Conservation (phyloP, 768 basidiomycete species). For the Cyclocybe cylindracea region DNA sequence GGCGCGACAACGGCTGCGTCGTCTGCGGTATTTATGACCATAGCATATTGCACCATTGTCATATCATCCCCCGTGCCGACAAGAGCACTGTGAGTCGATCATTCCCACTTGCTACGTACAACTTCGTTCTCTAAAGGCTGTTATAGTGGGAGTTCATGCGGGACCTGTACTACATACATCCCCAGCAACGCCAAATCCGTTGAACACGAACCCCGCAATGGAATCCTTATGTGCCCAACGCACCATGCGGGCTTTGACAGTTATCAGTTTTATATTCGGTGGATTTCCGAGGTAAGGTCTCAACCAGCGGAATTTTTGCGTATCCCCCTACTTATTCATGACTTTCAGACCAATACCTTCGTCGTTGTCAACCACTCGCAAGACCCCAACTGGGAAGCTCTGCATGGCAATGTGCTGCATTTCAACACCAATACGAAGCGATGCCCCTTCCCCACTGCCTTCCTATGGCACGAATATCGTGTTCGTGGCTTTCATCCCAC, state of each 20-base stretch:
- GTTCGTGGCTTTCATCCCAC: constrained; percentile 1
- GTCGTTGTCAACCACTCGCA: constrained; percentile 6
- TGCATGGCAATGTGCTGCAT: constrained; percentile 2
- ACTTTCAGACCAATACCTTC: constrained; percentile 1
- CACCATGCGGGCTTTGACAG: background rate
- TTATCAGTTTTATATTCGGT: constrained; percentile 6
- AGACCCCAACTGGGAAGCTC: background rate
- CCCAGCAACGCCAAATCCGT: constrained; percentile 1
- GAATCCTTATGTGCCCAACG: background rate
- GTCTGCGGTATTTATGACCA: background rate
- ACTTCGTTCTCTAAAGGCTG: background rate
- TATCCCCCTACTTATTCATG: background rate
- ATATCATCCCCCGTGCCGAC: background rate
- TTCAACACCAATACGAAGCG: background rate
- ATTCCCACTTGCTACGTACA: background rate
- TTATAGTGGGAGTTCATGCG: constrained; percentile 6
- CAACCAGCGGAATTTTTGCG: background rate
- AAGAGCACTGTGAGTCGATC: background rate
- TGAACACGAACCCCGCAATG: constrained; percentile 3
- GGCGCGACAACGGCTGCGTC: constrained; percentile 1
- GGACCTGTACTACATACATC: background rate
- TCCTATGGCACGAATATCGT: constrained; percentile 7
- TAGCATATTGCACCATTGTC: background rate
- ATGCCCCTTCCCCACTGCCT: constrained; percentile 4
- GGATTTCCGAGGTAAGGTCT: background rate